phyloP scores from a whole-genome alignment of 495 filamentous ascomycete species.

The Xylaria longipes region DNA sequence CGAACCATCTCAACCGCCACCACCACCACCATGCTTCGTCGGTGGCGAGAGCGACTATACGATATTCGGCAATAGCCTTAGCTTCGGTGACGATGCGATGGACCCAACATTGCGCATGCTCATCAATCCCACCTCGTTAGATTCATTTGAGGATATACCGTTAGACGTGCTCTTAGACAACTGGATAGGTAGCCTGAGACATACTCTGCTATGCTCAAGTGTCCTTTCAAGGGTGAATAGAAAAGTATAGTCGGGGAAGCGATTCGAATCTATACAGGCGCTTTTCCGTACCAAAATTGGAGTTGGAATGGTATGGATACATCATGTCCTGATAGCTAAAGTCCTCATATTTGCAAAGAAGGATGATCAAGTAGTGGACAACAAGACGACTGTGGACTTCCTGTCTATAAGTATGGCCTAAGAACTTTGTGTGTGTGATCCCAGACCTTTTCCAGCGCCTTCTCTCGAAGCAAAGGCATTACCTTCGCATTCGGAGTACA shows the following conservation, averaged over 20 bases:
- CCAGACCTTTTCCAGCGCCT: slow-evolving; percentile 42
- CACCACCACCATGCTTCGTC: neutral
- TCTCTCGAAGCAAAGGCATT: slow-evolving; percentile 33
- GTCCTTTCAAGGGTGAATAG: neutral
- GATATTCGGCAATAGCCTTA: neutral
- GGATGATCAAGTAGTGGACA: neutral
- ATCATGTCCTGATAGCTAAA: neutral
- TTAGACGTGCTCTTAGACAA: slow-evolving; percentile 15
- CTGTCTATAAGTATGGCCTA: slow-evolving; percentile 35
- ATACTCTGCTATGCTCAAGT: neutral
- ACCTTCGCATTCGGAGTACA: slow-evolving; percentile 41
- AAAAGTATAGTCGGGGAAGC: neutral
- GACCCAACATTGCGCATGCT: slow-evolving; percentile 14
- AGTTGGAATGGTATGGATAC: neutral
- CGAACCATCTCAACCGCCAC: neutral
- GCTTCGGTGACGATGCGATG: neutral
- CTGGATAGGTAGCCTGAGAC: slow-evolving; percentile 1
- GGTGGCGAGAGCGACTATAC: neutral
- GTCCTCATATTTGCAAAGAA: neutral
- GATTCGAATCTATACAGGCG: neutral
- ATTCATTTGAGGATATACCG: neutral
- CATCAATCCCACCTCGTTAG: neutral
- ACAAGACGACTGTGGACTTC: neutral
- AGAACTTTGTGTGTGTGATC: slow-evolving; percentile 39
- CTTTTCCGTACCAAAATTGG: neutral